phyloP scores from a whole-genome alignment of 805 yeast species.

The Wickerhamiella bombiphila region DNA sequence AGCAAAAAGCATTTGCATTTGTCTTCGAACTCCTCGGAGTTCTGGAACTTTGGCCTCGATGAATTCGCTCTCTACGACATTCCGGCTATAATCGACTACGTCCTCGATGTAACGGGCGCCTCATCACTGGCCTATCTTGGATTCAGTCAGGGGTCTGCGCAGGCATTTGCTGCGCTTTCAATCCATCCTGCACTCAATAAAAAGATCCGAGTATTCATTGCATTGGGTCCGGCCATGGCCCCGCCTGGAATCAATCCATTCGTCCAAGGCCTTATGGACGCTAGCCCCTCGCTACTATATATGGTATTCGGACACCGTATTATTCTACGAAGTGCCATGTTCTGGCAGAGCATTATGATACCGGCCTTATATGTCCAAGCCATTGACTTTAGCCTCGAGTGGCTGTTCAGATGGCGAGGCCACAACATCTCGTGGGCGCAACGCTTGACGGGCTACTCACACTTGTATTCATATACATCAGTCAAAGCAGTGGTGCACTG shows the following conservation, averaged over 20 bases:
- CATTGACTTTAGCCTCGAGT: slow-evolving; percentile 54
- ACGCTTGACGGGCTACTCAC: slow-evolving; percentile 68
- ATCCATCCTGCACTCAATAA: slow-evolving; percentile 45
- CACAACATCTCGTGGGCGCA: slow-evolving; percentile 55
- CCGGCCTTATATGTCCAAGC: slow-evolving; percentile 59
- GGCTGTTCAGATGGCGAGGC: slow-evolving; percentile 71
- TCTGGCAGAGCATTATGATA: slow-evolving; percentile 67
- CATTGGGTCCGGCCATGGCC: slow-evolving; percentile 87
- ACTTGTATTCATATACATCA: slow-evolving; percentile 78
- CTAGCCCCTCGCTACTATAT: slow-evolving; percentile 61
- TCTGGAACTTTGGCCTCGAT: slow-evolving; percentile 86
- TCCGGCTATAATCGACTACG: slow-evolving; percentile 66
- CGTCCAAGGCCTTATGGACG: slow-evolving; percentile 56
- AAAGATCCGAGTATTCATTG: slow-evolving; percentile 46
- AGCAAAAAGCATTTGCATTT: slow-evolving; percentile 57
- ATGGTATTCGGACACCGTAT: slow-evolving; percentile 60
- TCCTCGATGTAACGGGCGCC: slow-evolving; percentile 37
- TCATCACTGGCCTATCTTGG: slow-evolving; percentile 56
- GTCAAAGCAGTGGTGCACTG: slow-evolving; percentile 92
- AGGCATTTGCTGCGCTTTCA: slow-evolving; percentile 71
- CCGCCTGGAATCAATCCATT: slow-evolving; percentile 74
- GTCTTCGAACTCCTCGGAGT: slow-evolving; percentile 32
- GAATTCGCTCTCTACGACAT: slow-evolving; percentile 86
- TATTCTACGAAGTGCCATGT: slow-evolving; percentile 56
- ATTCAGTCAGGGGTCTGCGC: slow-evolving; percentile 89